Conservation (phyloP, 495 filamentous ascomycete genomes). For the Pseudomonodictys pantanalensis region DNA sequence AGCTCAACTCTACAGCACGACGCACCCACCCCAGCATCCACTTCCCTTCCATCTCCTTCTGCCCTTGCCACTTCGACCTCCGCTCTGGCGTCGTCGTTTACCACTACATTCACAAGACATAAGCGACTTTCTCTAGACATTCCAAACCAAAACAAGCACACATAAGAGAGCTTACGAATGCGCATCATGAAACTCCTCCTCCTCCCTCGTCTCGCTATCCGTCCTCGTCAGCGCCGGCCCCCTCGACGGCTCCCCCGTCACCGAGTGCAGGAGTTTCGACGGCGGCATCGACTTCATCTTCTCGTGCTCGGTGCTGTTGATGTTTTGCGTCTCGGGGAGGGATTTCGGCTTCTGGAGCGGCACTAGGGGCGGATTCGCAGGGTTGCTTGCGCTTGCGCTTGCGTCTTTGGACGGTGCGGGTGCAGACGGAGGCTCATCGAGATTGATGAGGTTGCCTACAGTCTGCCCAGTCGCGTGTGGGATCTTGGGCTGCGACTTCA, state of each 20-base stretch:
- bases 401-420: constrained; percentile 3
- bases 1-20: no score
- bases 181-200: constrained; percentile 62
- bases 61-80: no score
- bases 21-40: no score
- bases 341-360: background rate
- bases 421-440: constrained; percentile 36
- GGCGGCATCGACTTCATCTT: constrained; percentile 23
- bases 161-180: constrained; percentile 40
- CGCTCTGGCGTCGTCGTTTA: no score
- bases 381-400: background rate
- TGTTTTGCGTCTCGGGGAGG: constrained; percentile 1
- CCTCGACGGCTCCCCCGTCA: constrained; percentile 9
- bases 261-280: constrained; percentile 20
- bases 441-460: constrained; percentile 43
- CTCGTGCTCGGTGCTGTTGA: background rate
- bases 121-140: no score
- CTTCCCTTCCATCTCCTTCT: no score
- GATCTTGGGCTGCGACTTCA: constrained; percentile 46
- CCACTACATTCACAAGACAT: no score
- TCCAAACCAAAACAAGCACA: no score
- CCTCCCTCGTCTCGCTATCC: constrained; percentile 49
- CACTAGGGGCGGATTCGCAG: background rate
- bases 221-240: constrained; percentile 42
- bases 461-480: no score